Conservation (phyloP, 2,329 filamentous ascomycete genomes). For the Coleophoma crateriformis region DNA sequence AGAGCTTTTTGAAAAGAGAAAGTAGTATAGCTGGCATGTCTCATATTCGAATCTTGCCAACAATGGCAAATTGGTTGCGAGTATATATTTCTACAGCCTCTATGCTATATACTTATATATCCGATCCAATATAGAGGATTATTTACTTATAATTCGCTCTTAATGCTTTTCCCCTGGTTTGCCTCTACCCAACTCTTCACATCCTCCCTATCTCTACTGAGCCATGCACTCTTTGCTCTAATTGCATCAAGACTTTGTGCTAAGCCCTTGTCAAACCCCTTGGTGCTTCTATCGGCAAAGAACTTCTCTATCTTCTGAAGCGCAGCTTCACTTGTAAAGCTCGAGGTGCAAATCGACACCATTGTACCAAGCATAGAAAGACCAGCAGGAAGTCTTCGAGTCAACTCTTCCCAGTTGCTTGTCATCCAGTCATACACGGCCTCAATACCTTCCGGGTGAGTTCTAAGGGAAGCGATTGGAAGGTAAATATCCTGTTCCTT, state of each 20-base stretch:
- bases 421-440: constrained; percentile 81
- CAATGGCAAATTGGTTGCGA: too few relatives aligned
- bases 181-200: constrained; percentile 68
- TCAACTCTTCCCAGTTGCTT: constrained; percentile 80
- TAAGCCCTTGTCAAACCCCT: constrained; percentile 80
- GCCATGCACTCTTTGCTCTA: constrained; percentile 77
- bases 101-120: not conserved
- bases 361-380: constrained; percentile 81
- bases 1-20: too few relatives aligned
- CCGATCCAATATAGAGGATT: not conserved
- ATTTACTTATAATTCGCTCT: constrained; percentile 22
- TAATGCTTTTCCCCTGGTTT: constrained; percentile 33
- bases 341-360: constrained; percentile 74
- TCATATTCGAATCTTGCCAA: too few relatives aligned
- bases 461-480: constrained; percentile 72
- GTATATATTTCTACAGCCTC: not conserved
- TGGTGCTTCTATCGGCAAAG: constrained; percentile 77
- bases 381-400: constrained; percentile 77
- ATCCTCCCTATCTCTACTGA: constrained; percentile 70
- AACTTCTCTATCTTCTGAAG: constrained; percentile 72
- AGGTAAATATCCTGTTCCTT: constrained; percentile 95
- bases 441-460: constrained; percentile 70
- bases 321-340: constrained; percentile 74
- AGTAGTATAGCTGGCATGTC: too few relatives aligned
- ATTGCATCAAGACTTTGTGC: constrained; percentile 87